These are phyloP conservation scores for Rubroshorea leprosula DNA, from an alignment of 345 rosid genomes.

Conservation along the genomic window DNA sequence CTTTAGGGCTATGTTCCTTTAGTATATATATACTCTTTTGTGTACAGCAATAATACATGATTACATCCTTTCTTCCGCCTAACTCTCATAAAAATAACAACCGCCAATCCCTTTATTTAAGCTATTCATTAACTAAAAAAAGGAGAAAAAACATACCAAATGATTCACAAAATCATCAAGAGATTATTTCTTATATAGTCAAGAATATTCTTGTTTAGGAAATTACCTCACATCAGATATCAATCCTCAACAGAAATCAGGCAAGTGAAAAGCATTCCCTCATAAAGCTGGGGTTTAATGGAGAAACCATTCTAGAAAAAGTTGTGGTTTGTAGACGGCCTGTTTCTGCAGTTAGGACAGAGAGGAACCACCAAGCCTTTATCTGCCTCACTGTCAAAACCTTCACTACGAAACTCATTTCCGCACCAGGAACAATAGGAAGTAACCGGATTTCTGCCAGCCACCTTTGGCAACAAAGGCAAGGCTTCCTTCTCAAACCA, in stretches of 20 bases:
- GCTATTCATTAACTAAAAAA: background rate
- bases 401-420: slow-evolving; percentile 30
- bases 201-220: slow-evolving; percentile 8
- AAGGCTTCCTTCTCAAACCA: slow-evolving; percentile 43
- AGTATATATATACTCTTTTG: too few species aligned
- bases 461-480: slow-evolving; percentile 39
- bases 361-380: slow-evolving; percentile 24
- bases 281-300: slow-evolving; percentile 1
- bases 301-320: slow-evolving; percentile 18
- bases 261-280: slow-evolving; percentile 6
- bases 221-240: slow-evolving; percentile 19
- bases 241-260: slow-evolving; percentile 4
- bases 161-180: background rate
- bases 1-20: too few species aligned
- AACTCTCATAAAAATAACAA: too few species aligned
- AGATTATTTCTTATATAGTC: slow-evolving; percentile 1
- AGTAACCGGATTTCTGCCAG: slow-evolving; percentile 24
- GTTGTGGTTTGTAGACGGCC: slow-evolving; percentile 27
- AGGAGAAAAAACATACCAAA: background rate
- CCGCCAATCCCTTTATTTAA: background rate
- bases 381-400: slow-evolving; percentile 24
- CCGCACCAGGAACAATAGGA: slow-evolving; percentile 40
- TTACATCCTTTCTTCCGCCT: too few species aligned
- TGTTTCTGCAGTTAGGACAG: slow-evolving; percentile 43
- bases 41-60: too few species aligned